Evolutionary conservation across 116 monocot genomes (phyloP).

Genomic region (Posidonia oceanica): DNA sequence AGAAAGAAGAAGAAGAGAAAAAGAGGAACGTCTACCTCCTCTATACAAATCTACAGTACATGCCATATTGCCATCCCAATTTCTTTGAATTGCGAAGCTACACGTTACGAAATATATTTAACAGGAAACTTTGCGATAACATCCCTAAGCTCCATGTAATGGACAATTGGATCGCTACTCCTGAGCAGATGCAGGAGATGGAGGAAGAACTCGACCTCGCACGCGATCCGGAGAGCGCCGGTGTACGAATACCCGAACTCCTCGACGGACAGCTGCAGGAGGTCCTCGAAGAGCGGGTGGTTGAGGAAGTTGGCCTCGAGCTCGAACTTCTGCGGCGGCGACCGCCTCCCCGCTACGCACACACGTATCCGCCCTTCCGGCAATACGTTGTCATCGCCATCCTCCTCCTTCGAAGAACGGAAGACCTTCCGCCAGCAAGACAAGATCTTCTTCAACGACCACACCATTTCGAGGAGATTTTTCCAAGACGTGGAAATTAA

Average conservation of each 20-base stretch:
- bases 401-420: not conserved
- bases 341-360: not conserved
- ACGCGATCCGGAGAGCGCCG: conserved; percentile 16
- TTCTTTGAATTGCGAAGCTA: too few species aligned
- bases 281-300: conserved; percentile 15
- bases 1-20: too few species aligned
- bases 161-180: conserved; percentile 5
- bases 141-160: not conserved
- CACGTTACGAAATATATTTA: too few species aligned
- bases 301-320: conserved; percentile 12
- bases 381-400: not conserved
- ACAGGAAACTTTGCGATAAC: not conserved
- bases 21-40: too few species aligned
- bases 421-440: not conserved
- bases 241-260: conserved; percentile 22
- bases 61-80: too few species aligned
- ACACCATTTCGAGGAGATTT: not conserved
- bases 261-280: conserved; percentile 11
- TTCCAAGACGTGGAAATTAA: too few species aligned
- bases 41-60: too few species aligned
- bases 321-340: not conserved
- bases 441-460: not conserved
- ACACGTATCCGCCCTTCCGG: not conserved
- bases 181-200: conserved; percentile 8
- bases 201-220: conserved; percentile 14